Evolutionary conservation across 345 rosid genomes (phyloP).

Genomic region (Hibiscus tridactylites): DNA sequence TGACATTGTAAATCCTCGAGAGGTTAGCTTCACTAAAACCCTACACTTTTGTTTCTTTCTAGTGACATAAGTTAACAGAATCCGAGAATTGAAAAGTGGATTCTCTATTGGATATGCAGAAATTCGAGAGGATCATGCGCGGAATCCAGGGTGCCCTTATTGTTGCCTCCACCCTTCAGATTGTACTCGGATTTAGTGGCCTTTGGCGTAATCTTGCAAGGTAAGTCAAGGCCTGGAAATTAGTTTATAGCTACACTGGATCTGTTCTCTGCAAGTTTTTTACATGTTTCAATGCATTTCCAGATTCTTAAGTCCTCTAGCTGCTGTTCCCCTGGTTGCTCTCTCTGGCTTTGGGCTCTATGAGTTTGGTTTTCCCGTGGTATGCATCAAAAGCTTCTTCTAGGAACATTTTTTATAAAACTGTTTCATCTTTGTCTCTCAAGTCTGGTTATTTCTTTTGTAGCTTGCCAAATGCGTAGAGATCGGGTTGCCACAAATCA

Average conservation of each 20-base stretch:
- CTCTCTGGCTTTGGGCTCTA: constrained; percentile 90
- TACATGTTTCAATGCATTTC: constrained; percentile 6
- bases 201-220: constrained; percentile 96
- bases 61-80: neutral
- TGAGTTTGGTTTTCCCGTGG: constrained; percentile 86
- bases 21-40: constrained; percentile 38
- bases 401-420: neutral
- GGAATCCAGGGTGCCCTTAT: constrained; percentile 89
- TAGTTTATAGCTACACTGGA: neutral
- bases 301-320: constrained; percentile 83
- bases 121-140: constrained; percentile 79
- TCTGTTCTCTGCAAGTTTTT: neutral
- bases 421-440: neutral
- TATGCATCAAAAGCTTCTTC: constrained; percentile 19
- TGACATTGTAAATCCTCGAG: constrained; percentile 68
- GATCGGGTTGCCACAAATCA: constrained; percentile 82
- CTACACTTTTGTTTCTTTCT: neutral
- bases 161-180: constrained; percentile 85
- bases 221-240: constrained; percentile 25
- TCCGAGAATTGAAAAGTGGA: constrained; percentile 2
- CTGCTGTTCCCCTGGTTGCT: constrained; percentile 86
- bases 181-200: constrained; percentile 89
- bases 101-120: constrained; percentile 35
- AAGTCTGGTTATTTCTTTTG: constrained; percentile 10
- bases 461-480: constrained; percentile 90